Percentiles rank a stretch among this genome's conserved stretches.
Evolutionary conservation across 352 stramenopile genomes (phyloP).

Genomic region (Thalassiosira ordinaria): DNA sequence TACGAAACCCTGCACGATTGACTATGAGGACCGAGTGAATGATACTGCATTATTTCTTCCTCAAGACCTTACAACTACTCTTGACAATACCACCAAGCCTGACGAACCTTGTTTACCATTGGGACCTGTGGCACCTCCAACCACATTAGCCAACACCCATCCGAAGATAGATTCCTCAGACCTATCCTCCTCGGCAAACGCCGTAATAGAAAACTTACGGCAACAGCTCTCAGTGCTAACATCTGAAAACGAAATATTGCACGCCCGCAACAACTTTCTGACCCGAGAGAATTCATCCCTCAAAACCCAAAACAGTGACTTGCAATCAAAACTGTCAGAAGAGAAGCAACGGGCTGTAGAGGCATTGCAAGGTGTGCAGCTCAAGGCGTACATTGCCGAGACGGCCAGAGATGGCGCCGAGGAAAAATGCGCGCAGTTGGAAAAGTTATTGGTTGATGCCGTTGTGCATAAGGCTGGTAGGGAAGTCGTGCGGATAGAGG

Average conservation of each 20-base stretch:
- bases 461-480: not conserved
- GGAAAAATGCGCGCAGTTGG: constrained; percentile 35
- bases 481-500: not conserved
- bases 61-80: not conserved
- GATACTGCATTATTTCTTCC: constrained; percentile 34
- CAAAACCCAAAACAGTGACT: constrained; percentile 17
- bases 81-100: no score
- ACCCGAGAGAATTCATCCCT: constrained; percentile 22
- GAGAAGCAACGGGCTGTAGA: constrained; percentile 30
- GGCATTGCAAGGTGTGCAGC: constrained; percentile 47
- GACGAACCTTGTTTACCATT: no score
- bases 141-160: no score
- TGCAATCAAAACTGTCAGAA: constrained; percentile 12
- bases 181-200: no score
- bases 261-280: constrained; percentile 18
- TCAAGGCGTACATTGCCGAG: constrained; percentile 60
- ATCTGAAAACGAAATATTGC: constrained; percentile 27
- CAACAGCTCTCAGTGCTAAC: constrained; percentile 22
- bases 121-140: no score
- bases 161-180: no score
- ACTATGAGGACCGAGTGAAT: constrained; percentile 48
- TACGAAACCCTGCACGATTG: constrained; percentile 41
- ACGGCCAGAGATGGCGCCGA: constrained; percentile 40
- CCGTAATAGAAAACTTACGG: no score
- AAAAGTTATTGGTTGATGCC: constrained; percentile 30